A percentile compares a stretch with the other conserved stretches of the same genome.
phyloP scores from a whole-genome alignment of 192 early-diverging fungal species.

The Entomortierella lignicola region DNA sequence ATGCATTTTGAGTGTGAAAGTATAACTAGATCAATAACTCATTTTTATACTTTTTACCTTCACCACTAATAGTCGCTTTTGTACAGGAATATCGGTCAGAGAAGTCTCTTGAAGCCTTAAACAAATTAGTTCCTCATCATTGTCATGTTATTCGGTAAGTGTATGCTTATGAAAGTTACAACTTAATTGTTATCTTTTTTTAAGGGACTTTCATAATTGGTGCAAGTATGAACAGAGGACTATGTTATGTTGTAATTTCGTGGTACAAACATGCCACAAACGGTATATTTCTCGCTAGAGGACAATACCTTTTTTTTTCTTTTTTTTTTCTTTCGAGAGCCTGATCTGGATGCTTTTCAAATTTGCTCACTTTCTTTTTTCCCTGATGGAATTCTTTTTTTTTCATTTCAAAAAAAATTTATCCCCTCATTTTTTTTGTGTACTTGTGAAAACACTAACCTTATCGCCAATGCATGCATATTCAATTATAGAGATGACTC shows the following conservation, averaged over 20 bases:
- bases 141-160: constrained; percentile 82
- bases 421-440: too few relatives aligned
- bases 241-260: background rate
- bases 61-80: constrained; percentile 74
- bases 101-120: constrained; percentile 85
- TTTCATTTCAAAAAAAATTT: constrained; percentile 1
- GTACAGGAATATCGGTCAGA: constrained; percentile 90
- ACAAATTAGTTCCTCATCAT: constrained; percentile 87
- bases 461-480: background rate
- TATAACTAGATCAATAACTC: background rate
- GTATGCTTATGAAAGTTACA: background rate
- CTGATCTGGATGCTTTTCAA: background rate
- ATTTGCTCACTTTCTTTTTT: constrained; percentile 9
- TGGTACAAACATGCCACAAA: background rate
- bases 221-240: background rate
- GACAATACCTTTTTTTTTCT: background rate
- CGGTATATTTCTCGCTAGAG: background rate
- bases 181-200: background rate
- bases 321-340: background rate
- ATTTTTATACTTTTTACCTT: background rate
- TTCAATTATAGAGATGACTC: constrained; percentile 66
- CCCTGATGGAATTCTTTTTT: constrained; percentile 6
- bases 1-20: background rate
- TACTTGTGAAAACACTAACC: background rate
- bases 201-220: background rate